Evolutionary conservation across 116 monocot species (phyloP), one percentile per base, ranked within the genome.

Genomic region (Cymodocea nodosa): DNA sequence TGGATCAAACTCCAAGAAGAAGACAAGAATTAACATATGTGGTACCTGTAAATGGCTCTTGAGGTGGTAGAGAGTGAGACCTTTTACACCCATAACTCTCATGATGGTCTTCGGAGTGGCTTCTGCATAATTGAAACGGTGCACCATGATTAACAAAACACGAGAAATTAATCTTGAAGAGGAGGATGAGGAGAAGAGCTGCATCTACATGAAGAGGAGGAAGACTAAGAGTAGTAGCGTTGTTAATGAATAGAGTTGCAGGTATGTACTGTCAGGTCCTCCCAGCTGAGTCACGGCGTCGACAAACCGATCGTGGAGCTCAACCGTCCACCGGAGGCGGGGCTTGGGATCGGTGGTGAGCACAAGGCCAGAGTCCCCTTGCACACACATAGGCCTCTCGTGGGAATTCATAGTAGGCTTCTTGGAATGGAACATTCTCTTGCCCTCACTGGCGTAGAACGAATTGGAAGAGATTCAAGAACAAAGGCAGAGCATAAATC

Each of bases 21-120:
- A 44, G 44, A 44, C 9, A 44, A 0, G 44, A 44, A 17, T 51
- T 52, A 35, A 62, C 17, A 62, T 52, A 15, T 20, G 54, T 39
- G 59, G 18, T 81, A 87, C 94, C 82, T 90, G 87, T 52, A 95
- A 85, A 52, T 95, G 95, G 71, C 95, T 95, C 82, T 95, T 95
- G 35, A 95, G 90, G 37, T 95, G 90, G 60, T 95, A 94, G 17
- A 94, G 94, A 39, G 87, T 94, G 50, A 94, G 94, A 25, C 94
- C 94, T 59, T 89, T 94, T 2, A 94, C 94, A 20, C 90, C 94
- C 94, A 94, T 94, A 57, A 94, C 94, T 68, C 87, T 89, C 94
- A 94, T 94, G 76, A 94, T 94, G 4, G 94, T 94, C 68, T 94
- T 94, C 50, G 94, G 94, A 39, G 94, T 94, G 10, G 94, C 94